phyloP scores from a whole-genome alignment of 2,329 filamentous ascomycete species.

The Rutstroemia sp. region DNA sequence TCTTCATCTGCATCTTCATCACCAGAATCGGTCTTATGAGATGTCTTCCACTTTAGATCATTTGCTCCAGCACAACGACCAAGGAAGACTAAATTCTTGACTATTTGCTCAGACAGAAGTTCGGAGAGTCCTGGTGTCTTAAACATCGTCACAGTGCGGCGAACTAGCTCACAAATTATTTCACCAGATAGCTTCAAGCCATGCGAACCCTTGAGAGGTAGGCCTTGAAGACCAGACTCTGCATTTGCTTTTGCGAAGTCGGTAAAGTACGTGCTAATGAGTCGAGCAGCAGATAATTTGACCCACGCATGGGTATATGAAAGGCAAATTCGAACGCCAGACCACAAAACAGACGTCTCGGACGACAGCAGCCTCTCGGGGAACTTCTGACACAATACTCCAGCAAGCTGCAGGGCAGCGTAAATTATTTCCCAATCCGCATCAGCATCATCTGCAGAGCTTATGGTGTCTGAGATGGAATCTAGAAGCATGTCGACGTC shows the following conservation, averaged over 20 bases:
- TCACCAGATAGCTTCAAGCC: constrained; percentile 61
- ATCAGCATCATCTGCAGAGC: constrained; percentile 42
- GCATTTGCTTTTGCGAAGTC: constrained; percentile 65
- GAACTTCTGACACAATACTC: constrained; percentile 59
- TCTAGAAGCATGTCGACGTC: constrained; percentile 47
- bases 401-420: constrained; percentile 62
- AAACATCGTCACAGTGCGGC: constrained; percentile 45
- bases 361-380: constrained; percentile 56
- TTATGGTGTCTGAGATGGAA: constrained; percentile 45
- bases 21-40: constrained; percentile 33
- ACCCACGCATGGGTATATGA: constrained; percentile 66
- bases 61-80: constrained; percentile 58
- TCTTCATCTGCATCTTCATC: constrained; percentile 33
- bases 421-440: constrained; percentile 68
- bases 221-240: constrained; percentile 40
- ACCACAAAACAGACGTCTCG: constrained; percentile 62
- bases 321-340: constrained; percentile 57
- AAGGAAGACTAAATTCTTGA: constrained; percentile 78
- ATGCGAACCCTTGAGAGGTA: constrained; percentile 61
- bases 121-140: constrained; percentile 60
- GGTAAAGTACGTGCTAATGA: constrained; percentile 70
- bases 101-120: constrained; percentile 67
- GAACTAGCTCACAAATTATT: constrained; percentile 54
- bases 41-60: constrained; percentile 38
- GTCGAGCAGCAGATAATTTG: constrained; percentile 66